Conservation (phyloP, 345 rosid genomes). For the Garcia nutans region DNA sequence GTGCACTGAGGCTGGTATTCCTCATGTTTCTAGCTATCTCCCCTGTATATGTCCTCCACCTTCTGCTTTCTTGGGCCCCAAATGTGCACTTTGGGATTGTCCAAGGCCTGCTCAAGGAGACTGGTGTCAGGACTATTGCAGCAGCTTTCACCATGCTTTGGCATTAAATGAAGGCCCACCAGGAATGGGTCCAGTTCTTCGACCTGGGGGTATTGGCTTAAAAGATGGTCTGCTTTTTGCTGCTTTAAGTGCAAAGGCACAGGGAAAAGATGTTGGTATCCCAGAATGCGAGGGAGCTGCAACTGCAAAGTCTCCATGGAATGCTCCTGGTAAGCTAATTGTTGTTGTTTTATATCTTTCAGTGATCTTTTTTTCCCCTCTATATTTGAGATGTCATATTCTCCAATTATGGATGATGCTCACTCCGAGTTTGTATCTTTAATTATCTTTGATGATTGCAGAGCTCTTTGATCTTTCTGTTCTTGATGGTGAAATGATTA, state of each 20-base stretch:
- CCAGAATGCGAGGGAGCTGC: conserved; percentile 99
- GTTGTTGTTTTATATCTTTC: conserved; percentile 14
- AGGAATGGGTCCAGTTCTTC: conserved; percentile 82
- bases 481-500: conserved; percentile 81
- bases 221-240: conserved; percentile 90
- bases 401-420: not conserved
- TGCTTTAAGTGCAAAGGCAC: conserved; percentile 78
- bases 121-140: conserved; percentile 89
- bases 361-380: not conserved
- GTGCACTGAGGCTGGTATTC: conserved; percentile 53
- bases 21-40: conserved; percentile 52
- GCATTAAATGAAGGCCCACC: conserved; percentile 94
- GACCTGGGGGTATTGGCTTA: conserved; percentile 87
- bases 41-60: conserved; percentile 79
- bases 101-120: conserved; percentile 89
- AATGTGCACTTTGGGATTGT: conserved; percentile 99
- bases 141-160: conserved; percentile 79
- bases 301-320: conserved; percentile 98
- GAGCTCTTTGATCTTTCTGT: conserved; percentile 91
- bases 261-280: conserved; percentile 86
- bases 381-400: conserved; percentile 7
- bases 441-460: conserved; percentile 40
- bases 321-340: conserved; percentile 77
- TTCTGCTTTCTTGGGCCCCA: conserved; percentile 94
- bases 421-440: conserved; percentile 17